Base-by-base conservation (phyloP, 2,329 filamentous ascomycete genomes). In the Hypoxylon sp. region DNA sequence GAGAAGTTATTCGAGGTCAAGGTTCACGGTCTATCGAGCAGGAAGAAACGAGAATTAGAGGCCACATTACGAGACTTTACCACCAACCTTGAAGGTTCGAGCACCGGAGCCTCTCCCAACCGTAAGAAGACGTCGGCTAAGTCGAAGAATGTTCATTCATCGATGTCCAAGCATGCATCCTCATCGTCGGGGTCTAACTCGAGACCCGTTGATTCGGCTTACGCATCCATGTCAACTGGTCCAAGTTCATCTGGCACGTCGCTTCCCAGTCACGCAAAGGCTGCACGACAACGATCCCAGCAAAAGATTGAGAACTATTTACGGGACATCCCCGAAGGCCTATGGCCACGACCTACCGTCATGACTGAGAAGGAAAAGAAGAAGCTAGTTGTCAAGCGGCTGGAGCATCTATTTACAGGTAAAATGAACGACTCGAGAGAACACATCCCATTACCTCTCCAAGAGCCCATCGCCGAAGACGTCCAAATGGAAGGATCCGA, bases 1-100 rank as follows among this genome's bases (percentile, higher is more conserved):
- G 92, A 97, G 31, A 94, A 92, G 76, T 80, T 97, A 0, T 95
- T 97, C 73, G 94, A 97, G 77, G 89, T 97, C 67, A 91, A 92
- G 72, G 87, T 94, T 31, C 92, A 96, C 73, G 89, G 91, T 0
- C 79, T 97, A 44, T 87, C 92, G 0, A 85, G 88, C 51, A 85
- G 88, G 54, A 94, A 94, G 81, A 94, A 92, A 79, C 85, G 89
- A 63, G 92, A 96, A 70, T 79, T 97, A 19, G 93, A 97, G 76
- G 87, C 90, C 5, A 89, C 90, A 0, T 80, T 97, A 9, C 87
- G 90, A 60, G 88, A 90, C 53, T 94, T 95, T 71, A 90, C 91
- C 1, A 85, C 88, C 1, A 87, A 83, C 26, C 83, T 94, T 3
- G 86, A 89, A 22, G 83, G 79, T 9, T 86, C 85, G 0, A 77